phyloP scores from a whole-genome alignment of 345 rosid genomes.

The Aethionema arabicum region DNA sequence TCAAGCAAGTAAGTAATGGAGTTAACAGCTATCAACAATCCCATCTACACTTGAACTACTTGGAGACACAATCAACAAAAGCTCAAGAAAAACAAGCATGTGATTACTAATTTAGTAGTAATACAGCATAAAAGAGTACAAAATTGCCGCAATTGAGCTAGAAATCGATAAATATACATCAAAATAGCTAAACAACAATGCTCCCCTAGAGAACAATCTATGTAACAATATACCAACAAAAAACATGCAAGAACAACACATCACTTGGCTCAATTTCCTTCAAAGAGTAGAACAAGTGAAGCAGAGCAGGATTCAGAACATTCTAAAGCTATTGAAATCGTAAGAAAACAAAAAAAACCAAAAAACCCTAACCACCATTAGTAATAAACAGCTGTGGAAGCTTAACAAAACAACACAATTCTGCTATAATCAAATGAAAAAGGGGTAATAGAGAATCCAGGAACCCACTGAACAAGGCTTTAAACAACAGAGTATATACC shows the following conservation, averaged over 20 bases:
- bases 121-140: background rate
- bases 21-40: background rate
- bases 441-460: background rate
- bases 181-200: conserved; percentile 7
- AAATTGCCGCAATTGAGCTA: background rate
- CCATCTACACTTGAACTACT: background rate
- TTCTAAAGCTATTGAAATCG: conserved; percentile 13
- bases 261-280: background rate
- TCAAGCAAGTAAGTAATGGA: too few relatives aligned
- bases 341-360: conserved; percentile 4
- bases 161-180: background rate
- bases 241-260: conserved; percentile 21
- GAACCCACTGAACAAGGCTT: background rate
- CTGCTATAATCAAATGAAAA: background rate
- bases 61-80: background rate
- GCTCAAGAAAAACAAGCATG: conserved; percentile 10
- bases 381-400: conserved; percentile 9
- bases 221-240: background rate
- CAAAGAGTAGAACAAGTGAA: conserved; percentile 4
- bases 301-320: conserved; percentile 12
- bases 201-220: conserved; percentile 1
- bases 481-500: conserved; percentile 36
- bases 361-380: conserved; percentile 34
- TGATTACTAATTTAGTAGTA: background rate
- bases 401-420: background rate